These are phyloP conservation scores for Saturnispora ahearnii DNA, from an alignment of 805 yeast genomes.

Conservation along the genomic window DNA sequence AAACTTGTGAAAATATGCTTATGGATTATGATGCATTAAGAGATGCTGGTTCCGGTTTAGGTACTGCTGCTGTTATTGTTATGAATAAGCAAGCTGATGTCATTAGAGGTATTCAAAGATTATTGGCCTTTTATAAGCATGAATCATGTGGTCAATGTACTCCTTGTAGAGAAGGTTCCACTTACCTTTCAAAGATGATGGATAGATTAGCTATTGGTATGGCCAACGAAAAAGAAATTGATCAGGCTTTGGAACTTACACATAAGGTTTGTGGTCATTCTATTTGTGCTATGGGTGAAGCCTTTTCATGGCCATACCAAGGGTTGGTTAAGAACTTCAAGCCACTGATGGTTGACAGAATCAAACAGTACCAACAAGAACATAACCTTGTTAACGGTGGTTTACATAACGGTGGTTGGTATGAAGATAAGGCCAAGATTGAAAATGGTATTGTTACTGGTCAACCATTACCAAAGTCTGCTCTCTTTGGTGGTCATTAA, in stretches of 20 bases:
- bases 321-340: constrained; percentile 80
- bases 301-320: constrained; percentile 91
- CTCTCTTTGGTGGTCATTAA: constrained; percentile 25
- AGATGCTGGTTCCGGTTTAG: constrained; percentile 81
- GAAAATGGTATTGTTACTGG: constrained; percentile 57
- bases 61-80: constrained; percentile 90
- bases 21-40: constrained; percentile 86
- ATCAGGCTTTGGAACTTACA: constrained; percentile 73
- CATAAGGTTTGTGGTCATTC: constrained; percentile 89
- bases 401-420: constrained; percentile 71
- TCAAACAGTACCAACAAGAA: constrained; percentile 47
- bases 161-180: constrained; percentile 90
- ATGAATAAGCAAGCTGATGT: constrained; percentile 83
- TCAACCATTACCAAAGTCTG: constrained; percentile 42
- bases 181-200: constrained; percentile 80
- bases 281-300: constrained; percentile 87
- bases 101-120: constrained; percentile 77
- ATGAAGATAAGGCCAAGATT: constrained; percentile 41
- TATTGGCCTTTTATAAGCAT: constrained; percentile 78
- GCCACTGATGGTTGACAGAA: constrained; percentile 72
- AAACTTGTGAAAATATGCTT: constrained; percentile 54
- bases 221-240: constrained; percentile 74
- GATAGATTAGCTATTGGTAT: constrained; percentile 71
- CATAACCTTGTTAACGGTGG: constrained; percentile 29
- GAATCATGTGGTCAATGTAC: constrained; percentile 95